A percentile compares a stretch with the other conserved stretches of the same genome.
Conservation (phyloP, 768 basidiomycete species). For the Termitomyces sp. region DNA sequence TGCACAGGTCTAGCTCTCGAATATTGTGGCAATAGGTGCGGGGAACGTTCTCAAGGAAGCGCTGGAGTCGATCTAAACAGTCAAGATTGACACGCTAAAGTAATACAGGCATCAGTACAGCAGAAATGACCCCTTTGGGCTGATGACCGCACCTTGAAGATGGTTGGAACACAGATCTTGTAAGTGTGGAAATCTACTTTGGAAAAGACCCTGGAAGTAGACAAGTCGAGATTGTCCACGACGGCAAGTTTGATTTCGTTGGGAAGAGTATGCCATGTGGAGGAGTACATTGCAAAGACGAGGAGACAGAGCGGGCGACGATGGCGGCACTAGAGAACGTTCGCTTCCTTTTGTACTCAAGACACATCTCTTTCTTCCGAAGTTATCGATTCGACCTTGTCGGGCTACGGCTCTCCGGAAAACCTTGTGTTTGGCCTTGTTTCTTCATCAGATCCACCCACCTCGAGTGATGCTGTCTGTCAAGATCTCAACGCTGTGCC, state of each 20-base stretch:
- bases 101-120: conserved; percentile 10
- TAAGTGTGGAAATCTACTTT: conserved; percentile 46
- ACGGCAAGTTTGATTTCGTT: conserved; percentile 61
- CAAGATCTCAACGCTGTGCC: conserved; percentile 11
- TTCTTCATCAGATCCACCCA: conserved; percentile 12
- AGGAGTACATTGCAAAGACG: conserved; percentile 13
- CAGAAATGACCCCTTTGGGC: not conserved
- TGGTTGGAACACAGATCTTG: conserved; percentile 47
- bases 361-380: conserved; percentile 19
- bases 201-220: conserved; percentile 44
- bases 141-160: conserved; percentile 46
- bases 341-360: conserved; percentile 8
- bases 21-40: conserved; percentile 43
- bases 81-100: conserved; percentile 46
- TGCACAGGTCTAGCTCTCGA: conserved; percentile 48
- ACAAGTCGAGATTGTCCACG: conserved; percentile 40
- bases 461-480: conserved; percentile 13
- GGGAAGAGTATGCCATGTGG: conserved; percentile 55
- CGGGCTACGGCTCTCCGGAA: conserved; percentile 13
- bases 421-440: conserved; percentile 15
- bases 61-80: conserved; percentile 37
- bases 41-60: conserved; percentile 57
- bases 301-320: not conserved
- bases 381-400: conserved; percentile 31
- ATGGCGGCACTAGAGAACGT: not conserved